These are phyloP conservation scores for Pezicula radicicola DNA, from an alignment of 2,329 filamentous ascomycete species.

Conservation along the genomic window DNA sequence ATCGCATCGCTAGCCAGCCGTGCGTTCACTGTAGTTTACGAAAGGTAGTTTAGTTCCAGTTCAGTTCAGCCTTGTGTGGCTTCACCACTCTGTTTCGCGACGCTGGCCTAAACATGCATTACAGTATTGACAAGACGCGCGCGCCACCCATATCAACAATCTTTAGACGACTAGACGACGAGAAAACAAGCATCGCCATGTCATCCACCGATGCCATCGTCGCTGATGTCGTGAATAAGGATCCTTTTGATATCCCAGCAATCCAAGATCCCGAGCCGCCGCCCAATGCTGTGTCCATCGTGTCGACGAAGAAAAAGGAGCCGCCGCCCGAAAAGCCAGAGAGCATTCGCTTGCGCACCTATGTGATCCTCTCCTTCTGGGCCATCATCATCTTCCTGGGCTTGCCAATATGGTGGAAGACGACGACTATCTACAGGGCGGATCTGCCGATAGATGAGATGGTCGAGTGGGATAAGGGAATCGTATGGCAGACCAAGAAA, in stretches of 20 bases:
- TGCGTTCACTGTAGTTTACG: too few species aligned
- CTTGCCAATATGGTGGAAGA: slow-evolving; percentile 93
- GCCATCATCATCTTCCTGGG: slow-evolving; percentile 78
- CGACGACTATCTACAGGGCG: slow-evolving; percentile 88
- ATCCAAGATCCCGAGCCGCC: slow-evolving; percentile 15
- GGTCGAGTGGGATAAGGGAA: slow-evolving; percentile 88
- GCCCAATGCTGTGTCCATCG: slow-evolving; percentile 19
- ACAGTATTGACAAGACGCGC: too few species aligned
- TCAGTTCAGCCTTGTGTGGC: too few species aligned
- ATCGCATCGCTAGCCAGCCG: too few species aligned
- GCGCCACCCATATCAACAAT: too few species aligned
- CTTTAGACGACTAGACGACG: too few species aligned
- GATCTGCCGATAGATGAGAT: slow-evolving; percentile 80
- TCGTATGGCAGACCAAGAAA: slow-evolving; percentile 48
- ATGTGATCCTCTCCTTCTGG: slow-evolving; percentile 89
- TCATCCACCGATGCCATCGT: too few species aligned
- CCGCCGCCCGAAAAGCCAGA: slow-evolving; percentile 75
- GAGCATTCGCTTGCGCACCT: slow-evolving; percentile 65
- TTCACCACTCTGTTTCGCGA: too few species aligned
- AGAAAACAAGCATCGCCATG: too few species aligned
- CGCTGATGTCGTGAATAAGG: background rate
- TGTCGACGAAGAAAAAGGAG: slow-evolving; percentile 19
- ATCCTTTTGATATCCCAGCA: background rate
- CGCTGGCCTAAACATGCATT: too few species aligned
- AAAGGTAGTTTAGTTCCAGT: too few species aligned